phyloP scores from a whole-genome alignment of 805 yeast species.

The Priceomyces castillae region DNA sequence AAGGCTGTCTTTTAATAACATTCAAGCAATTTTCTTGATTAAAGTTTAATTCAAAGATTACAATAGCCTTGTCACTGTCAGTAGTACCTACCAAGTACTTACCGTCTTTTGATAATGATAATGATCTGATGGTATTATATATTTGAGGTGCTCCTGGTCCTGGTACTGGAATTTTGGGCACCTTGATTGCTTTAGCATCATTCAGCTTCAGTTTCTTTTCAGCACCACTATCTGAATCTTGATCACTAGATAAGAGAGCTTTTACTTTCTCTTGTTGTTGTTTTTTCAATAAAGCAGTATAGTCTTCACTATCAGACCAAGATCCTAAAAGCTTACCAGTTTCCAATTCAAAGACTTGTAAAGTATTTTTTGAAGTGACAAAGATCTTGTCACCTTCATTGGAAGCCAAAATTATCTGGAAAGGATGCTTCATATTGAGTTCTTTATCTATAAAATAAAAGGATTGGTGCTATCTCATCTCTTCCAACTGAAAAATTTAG shows the following conservation, averaged over 20 bases:
- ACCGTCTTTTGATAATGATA: constrained; percentile 52
- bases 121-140: constrained; percentile 64
- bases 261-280: constrained; percentile 44
- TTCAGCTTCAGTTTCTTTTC: constrained; percentile 31
- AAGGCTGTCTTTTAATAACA: constrained; percentile 65
- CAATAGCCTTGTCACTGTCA: constrained; percentile 79
- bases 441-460: not conserved
- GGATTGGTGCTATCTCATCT: not conserved
- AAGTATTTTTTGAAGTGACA: constrained; percentile 55
- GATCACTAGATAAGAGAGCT: constrained; percentile 22
- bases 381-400: constrained; percentile 47
- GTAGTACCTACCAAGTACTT: constrained; percentile 63
- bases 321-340: constrained; percentile 47
- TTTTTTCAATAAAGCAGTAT: constrained; percentile 42
- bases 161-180: constrained; percentile 57
- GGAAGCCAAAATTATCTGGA: constrained; percentile 54
- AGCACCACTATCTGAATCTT: constrained; percentile 22
- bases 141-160: constrained; percentile 70
- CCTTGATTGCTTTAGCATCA: constrained; percentile 20
- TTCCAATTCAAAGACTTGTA: constrained; percentile 49
- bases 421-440: constrained; percentile 61
- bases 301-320: constrained; percentile 63
- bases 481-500: constrained; percentile 7
- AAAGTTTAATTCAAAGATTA: constrained; percentile 51
- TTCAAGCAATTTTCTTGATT: constrained; percentile 39